phyloP scores from a whole-genome alignment of 1,284 basidiomycete genomes.

The Chiua sp. region DNA sequence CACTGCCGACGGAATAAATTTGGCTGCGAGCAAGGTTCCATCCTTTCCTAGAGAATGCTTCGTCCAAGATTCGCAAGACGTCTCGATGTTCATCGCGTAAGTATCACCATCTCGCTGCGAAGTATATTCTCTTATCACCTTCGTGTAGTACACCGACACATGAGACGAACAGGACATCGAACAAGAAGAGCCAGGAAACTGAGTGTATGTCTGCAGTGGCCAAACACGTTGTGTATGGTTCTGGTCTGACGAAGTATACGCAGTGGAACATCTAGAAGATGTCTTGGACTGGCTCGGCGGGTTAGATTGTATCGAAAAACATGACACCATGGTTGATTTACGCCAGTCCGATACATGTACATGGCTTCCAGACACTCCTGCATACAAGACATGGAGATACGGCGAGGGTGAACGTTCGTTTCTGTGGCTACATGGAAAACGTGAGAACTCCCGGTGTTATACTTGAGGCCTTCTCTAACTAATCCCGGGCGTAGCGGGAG shows the following conservation, averaged over 20 bases:
- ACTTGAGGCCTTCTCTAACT: neutral
- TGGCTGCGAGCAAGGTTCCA: neutral
- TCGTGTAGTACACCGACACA: neutral
- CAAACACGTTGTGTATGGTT: neutral
- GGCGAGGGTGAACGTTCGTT: neutral
- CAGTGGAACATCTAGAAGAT: neutral
- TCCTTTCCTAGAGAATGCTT: neutral
- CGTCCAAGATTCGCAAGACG: neutral
- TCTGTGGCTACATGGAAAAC: constrained; percentile 16
- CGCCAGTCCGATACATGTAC: constrained; percentile 11
- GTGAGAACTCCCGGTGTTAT: neutral
- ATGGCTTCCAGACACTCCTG: constrained; percentile 2
- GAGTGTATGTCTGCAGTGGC: neutral
- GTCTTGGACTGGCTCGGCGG: neutral
- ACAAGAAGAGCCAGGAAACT: neutral
- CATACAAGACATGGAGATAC: constrained; percentile 5
- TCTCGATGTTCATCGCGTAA: neutral
- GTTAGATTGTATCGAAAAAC: neutral
- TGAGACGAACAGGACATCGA: neutral
- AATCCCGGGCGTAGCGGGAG: neutral
- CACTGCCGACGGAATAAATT: neutral
- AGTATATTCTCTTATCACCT: neutral
- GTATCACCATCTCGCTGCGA: neutral
- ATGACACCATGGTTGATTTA: neutral
- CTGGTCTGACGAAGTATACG: neutral